Evolutionary conservation across 2,329 filamentous ascomycete species (phyloP).

Genomic region (Anthostomella pinea): DNA sequence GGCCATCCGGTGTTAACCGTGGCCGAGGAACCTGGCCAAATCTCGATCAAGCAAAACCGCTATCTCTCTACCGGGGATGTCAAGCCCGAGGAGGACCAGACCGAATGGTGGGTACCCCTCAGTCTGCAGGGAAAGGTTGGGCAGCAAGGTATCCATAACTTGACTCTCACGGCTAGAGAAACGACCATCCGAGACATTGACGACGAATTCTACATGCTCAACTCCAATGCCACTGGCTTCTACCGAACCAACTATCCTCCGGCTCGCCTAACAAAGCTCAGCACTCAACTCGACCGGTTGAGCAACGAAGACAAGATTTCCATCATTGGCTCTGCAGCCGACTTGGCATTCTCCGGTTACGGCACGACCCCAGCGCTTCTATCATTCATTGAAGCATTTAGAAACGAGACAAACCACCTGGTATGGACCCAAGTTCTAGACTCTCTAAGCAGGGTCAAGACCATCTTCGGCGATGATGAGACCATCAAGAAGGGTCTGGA

Average conservation of each 20-base stretch:
- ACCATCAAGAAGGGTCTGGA: slow-evolving; percentile 69
- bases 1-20: slow-evolving; percentile 90
- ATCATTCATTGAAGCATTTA: slow-evolving; percentile 81
- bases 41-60: slow-evolving; percentile 78
- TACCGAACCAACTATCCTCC: slow-evolving; percentile 93
- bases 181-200: slow-evolving; percentile 73
- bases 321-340: slow-evolving; percentile 83
- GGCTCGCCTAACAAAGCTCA: slow-evolving; percentile 76
- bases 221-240: slow-evolving; percentile 81
- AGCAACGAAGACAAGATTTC: slow-evolving; percentile 89
- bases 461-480: slow-evolving; percentile 78
- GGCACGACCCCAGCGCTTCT: slow-evolving; percentile 78
- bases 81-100: slow-evolving; percentile 85
- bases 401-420: slow-evolving; percentile 76
- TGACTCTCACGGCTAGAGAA: slow-evolving; percentile 72
- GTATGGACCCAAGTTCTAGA: slow-evolving; percentile 86
- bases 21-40: slow-evolving; percentile 76
- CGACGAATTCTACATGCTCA: slow-evolving; percentile 88
- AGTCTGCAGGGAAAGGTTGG: slow-evolving; percentile 74
- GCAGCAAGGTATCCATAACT: slow-evolving; percentile 57
- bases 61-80: slow-evolving; percentile 92
- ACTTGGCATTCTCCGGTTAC: slow-evolving; percentile 83
- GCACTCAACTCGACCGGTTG: slow-evolving; percentile 71
- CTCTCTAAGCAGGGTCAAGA: slow-evolving; percentile 72
- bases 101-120: slow-evolving; percentile 93